These are phyloP conservation scores for Phytopythium cucurbitacearum DNA, from an alignment of 352 stramenopile species.

Conservation along the genomic window DNA sequence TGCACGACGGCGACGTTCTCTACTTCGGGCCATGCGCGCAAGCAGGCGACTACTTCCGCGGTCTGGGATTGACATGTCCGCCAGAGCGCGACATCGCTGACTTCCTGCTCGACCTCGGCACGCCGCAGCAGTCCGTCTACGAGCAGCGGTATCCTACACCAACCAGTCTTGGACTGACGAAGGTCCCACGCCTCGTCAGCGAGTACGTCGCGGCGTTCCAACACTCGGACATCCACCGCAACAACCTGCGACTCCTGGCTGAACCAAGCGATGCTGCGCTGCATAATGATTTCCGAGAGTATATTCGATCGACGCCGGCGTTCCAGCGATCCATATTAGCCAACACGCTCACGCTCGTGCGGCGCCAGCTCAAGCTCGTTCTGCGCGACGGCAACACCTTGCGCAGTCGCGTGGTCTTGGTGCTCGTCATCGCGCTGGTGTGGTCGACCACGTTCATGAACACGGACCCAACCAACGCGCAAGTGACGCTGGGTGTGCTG, in stretches of 20 bases:
- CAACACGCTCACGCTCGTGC: constrained; percentile 14
- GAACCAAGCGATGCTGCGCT: constrained; percentile 85
- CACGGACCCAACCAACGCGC: constrained; percentile 15
- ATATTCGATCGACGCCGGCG: constrained; percentile 59
- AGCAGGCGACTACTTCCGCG: constrained; percentile 28
- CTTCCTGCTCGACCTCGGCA: constrained; percentile 49
- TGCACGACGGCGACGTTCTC: constrained; percentile 57
- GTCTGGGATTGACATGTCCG: constrained; percentile 34
- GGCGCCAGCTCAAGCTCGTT: constrained; percentile 51
- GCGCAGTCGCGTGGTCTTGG: constrained; percentile 20
- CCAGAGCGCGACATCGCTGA: constrained; percentile 40
- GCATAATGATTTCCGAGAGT: constrained; percentile 52
- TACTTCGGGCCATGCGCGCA: constrained; percentile 41
- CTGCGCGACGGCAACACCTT: constrained; percentile 30
- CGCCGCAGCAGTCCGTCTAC: constrained; percentile 32
- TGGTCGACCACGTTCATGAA: constrained; percentile 33
- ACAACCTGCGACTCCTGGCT: constrained; percentile 71
- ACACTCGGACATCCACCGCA: constrained; percentile 14
- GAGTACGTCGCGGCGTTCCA: constrained; percentile 20
- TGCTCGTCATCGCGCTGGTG: constrained; percentile 34
- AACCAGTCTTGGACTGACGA: constrained; percentile 2
- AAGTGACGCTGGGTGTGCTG: constrained; percentile 59
- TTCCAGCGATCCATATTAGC: constrained; percentile 16
- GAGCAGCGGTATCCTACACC: constrained; percentile 7
- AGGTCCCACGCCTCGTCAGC: constrained; percentile 12